Evolutionary conservation across 805 yeast genomes (phyloP).

Genomic region (Yarrowia porcina): DNA sequence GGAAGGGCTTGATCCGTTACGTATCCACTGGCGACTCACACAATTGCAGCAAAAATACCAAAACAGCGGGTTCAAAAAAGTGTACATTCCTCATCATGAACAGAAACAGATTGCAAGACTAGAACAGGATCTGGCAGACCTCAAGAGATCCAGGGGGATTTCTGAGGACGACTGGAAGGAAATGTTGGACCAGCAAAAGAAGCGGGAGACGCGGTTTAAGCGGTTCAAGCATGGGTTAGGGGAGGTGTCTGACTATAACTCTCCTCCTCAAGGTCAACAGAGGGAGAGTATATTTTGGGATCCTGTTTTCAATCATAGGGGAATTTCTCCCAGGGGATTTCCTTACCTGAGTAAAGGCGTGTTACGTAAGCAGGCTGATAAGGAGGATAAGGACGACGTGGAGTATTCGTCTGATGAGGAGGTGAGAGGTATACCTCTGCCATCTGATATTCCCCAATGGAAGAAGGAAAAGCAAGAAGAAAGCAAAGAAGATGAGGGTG

Average conservation of each 20-base stretch:
- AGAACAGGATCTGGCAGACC: conserved; percentile 29
- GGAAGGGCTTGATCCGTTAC: conserved; percentile 14
- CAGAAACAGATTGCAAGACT: conserved; percentile 29
- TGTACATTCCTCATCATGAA: conserved; percentile 32
- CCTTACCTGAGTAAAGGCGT: conserved; percentile 3
- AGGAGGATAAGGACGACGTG: not conserved
- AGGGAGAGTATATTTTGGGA: conserved; percentile 34
- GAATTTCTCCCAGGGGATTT: conserved; percentile 38
- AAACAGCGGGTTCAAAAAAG: conserved; percentile 27
- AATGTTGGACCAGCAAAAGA: not conserved
- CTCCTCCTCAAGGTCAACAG: conserved; percentile 29
- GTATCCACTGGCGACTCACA: not conserved
- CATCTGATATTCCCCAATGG: not conserved
- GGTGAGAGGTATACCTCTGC: not conserved
- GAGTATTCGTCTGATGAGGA: conserved; percentile 19
- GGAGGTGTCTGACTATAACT: conserved; percentile 5
- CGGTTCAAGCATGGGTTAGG: conserved; percentile 5
- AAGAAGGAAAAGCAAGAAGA: not conserved
- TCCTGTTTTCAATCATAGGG: conserved; percentile 34
- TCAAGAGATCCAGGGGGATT: conserved; percentile 28
- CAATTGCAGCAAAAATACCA: conserved; percentile 15
- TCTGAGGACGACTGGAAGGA: not conserved
- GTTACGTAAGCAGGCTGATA: not conserved
- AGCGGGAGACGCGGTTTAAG: conserved; percentile 15
- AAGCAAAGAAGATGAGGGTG: not conserved